A percentile compares a stretch with the other conserved stretches of the same genome.
Conservation (phyloP, 495 filamentous ascomycete species). For the Aspergillus bridgeri region DNA sequence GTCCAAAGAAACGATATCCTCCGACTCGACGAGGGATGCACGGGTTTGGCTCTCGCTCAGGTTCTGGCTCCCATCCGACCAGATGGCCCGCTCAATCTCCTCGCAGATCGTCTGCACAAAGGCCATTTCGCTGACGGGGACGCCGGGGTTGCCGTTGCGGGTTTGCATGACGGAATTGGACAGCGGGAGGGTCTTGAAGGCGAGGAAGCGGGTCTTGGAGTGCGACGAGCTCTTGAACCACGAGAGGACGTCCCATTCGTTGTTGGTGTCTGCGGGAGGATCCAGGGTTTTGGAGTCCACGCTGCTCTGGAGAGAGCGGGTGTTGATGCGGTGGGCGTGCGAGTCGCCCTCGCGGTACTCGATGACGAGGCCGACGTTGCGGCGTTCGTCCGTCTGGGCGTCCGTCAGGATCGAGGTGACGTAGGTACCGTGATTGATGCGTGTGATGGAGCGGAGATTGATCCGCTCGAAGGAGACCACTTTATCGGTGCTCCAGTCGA, state of each 20-base stretch:
- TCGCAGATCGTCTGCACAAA: constrained; percentile 67
- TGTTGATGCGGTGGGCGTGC: constrained; percentile 75
- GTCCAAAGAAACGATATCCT: constrained; percentile 73
- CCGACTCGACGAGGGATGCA: constrained; percentile 53
- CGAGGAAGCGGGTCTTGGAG: constrained; percentile 44
- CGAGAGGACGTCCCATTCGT: constrained; percentile 39
- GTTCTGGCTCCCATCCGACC: constrained; percentile 23
- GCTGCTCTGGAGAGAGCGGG: constrained; percentile 68
- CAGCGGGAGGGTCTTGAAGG: constrained; percentile 50
- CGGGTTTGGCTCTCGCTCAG: constrained; percentile 4
- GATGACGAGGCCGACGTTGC: constrained; percentile 80
- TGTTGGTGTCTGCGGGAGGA: constrained; percentile 16
- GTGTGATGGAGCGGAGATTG: constrained; percentile 63
- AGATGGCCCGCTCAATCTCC: constrained; percentile 49
- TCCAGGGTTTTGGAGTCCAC: constrained; percentile 29
- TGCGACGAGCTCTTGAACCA: constrained; percentile 38
- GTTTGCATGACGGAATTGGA: constrained; percentile 42
- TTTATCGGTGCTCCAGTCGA: constrained; percentile 92
- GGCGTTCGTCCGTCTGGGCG: constrained; percentile 66
- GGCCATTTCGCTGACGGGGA: constrained; percentile 61
- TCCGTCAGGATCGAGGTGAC: constrained; percentile 80
- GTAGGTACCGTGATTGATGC: constrained; percentile 77
- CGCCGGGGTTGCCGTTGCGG: constrained; percentile 23
- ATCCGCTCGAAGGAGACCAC: constrained; percentile 87
- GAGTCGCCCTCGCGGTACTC: constrained; percentile 64